phyloP scores from a whole-genome alignment of 768 basidiomycete species.

The Mrakia frigida region DNA sequence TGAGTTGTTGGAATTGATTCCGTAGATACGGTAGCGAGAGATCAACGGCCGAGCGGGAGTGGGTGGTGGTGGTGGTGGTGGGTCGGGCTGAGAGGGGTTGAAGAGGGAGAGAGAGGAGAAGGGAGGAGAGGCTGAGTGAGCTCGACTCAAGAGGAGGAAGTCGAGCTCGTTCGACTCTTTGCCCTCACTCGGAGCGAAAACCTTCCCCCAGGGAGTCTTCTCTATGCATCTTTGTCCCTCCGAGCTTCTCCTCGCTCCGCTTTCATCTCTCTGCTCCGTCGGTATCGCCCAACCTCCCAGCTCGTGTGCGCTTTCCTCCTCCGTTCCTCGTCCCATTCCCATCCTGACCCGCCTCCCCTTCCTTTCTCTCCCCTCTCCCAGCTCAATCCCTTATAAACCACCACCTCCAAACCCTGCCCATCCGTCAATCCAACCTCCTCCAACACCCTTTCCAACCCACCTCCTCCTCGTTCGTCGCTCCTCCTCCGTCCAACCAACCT shows the following conservation, averaged over 20 bases:
- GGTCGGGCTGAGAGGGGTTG: not conserved
- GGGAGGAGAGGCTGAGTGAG: not conserved
- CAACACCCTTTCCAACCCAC: not conserved
- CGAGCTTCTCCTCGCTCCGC: too few relatives aligned
- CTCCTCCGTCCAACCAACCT: not conserved
- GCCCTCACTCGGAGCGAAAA: too few relatives aligned
- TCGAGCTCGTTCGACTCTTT: too few relatives aligned
- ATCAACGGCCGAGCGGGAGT: not conserved
- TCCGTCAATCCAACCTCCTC: not conserved
- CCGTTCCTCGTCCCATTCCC: not conserved
- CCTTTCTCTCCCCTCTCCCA: not conserved
- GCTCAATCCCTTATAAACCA: not conserved
- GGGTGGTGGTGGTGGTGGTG: not conserved
- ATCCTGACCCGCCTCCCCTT: not conserved
- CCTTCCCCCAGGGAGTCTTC: too few relatives aligned
- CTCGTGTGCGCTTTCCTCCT: not conserved
- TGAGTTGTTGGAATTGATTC: not conserved
- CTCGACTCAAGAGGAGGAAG: too few relatives aligned
- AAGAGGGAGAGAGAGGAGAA: not conserved
- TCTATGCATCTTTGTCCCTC: too few relatives aligned
- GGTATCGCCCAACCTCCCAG: not conserved
- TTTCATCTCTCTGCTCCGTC: too few relatives aligned
- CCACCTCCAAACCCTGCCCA: not conserved
- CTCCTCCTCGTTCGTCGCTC: not conserved
- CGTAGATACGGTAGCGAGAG: not conserved